These are phyloP conservation scores for Scorias spongiosa DNA, from an alignment of 2,329 filamentous ascomycete genomes.

Conservation along the genomic window DNA sequence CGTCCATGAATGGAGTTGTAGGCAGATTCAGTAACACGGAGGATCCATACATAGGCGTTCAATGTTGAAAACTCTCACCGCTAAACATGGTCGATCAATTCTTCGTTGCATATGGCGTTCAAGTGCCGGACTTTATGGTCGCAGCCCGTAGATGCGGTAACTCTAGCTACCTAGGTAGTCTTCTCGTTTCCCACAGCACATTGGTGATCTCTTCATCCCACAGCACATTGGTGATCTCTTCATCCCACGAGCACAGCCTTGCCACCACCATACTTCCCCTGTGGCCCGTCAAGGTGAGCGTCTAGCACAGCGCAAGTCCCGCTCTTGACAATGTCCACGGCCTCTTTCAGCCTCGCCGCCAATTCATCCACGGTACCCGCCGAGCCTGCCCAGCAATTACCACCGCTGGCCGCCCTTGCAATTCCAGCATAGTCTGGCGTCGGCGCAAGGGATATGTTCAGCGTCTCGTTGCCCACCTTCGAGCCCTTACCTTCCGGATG, in stretches of 20 bases:
- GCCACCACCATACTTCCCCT: conserved; percentile 36
- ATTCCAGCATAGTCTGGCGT: conserved; percentile 54
- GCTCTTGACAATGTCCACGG: conserved; percentile 41
- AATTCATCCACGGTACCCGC: conserved; percentile 43
- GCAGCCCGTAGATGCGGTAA: no score
- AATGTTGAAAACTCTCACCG: no score
- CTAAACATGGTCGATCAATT: no score
- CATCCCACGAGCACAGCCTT: conserved; percentile 15
- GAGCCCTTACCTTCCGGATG: conserved; percentile 49
- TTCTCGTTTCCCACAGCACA: no score
- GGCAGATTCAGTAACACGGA: no score
- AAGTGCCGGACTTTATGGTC: no score
- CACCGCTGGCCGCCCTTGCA: conserved; percentile 49
- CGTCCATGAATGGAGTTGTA: no score
- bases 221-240: not conserved
- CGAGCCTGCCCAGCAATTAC: conserved; percentile 44
- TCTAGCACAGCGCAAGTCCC: conserved; percentile 49
- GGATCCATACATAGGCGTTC: no score
- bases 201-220: conserved; percentile 4
- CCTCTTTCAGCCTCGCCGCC: conserved; percentile 35
- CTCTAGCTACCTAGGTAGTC: no score
- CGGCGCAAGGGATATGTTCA: conserved; percentile 52
- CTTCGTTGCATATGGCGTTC: no score
- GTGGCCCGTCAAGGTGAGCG: conserved; percentile 40
- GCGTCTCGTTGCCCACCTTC: conserved; percentile 45